Conservation (phyloP, 306 rosid genomes). For the Cajanus cajan region DNA sequence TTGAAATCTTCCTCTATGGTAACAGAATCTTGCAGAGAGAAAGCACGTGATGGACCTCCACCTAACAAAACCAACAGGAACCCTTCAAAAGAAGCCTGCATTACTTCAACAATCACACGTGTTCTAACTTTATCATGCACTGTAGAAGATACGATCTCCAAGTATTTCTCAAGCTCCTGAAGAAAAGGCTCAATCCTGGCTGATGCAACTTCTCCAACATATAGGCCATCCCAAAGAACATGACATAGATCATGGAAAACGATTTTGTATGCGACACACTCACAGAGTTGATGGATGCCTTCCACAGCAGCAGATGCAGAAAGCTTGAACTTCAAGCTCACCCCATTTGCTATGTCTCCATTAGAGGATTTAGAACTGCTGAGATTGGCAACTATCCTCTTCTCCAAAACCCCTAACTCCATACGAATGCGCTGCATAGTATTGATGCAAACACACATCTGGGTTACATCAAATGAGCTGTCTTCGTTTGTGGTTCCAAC, state of each 20-base stretch:
- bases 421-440: slow-evolving; percentile 78
- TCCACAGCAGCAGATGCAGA: slow-evolving; percentile 65
- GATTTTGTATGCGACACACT: slow-evolving; percentile 68
- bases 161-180: slow-evolving; percentile 76
- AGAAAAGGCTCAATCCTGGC: slow-evolving; percentile 80
- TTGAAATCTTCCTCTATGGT: slow-evolving; percentile 83
- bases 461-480: slow-evolving; percentile 57
- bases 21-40: slow-evolving; percentile 60
- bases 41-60: slow-evolving; percentile 88
- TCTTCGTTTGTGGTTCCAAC: slow-evolving; percentile 55
- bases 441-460: slow-evolving; percentile 79
- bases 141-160: slow-evolving; percentile 83
- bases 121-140: slow-evolving; percentile 88
- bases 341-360: slow-evolving; percentile 40
- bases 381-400: slow-evolving; percentile 63
- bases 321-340: slow-evolving; percentile 62
- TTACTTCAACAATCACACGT: slow-evolving; percentile 73
- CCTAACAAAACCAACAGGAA: slow-evolving; percentile 79
- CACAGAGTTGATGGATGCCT: slow-evolving; percentile 76
- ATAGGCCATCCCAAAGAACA: slow-evolving; percentile 80
- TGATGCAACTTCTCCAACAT: slow-evolving; percentile 61
- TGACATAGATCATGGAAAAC: slow-evolving; percentile 66
- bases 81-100: slow-evolving; percentile 90
- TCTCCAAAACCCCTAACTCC: slow-evolving; percentile 71
- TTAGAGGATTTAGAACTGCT: slow-evolving; percentile 45